Percentiles rank a stretch among this genome's conserved stretches.
phyloP scores from a whole-genome alignment of 2,329 filamentous ascomycete species.

The Penicillium sp. region DNA sequence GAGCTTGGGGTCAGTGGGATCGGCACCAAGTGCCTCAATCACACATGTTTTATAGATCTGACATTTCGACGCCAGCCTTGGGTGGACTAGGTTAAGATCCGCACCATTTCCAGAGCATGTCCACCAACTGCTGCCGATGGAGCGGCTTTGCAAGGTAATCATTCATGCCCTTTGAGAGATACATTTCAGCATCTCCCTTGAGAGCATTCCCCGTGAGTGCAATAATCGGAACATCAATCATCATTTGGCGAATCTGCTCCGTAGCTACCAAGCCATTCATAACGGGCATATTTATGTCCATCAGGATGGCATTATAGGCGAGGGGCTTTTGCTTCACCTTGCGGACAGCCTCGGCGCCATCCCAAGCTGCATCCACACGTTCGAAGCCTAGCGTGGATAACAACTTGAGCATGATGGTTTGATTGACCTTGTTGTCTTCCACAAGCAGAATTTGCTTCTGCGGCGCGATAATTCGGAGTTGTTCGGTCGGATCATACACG shows the following conservation, averaged over 20 bases:
- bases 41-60: not conserved
- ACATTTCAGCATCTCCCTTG: slow-evolving; percentile 56
- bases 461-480: slow-evolving; percentile 40
- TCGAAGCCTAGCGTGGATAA: slow-evolving; percentile 43
- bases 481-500: slow-evolving; percentile 20
- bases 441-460: slow-evolving; percentile 44
- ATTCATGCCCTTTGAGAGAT: slow-evolving; percentile 56
- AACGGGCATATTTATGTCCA: slow-evolving; percentile 52
- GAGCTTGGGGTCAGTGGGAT: not conserved
- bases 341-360: slow-evolving; percentile 47
- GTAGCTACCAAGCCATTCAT: slow-evolving; percentile 50
- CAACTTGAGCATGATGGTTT: slow-evolving; percentile 43
- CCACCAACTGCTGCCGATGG: slow-evolving; percentile 49
- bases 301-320: slow-evolving; percentile 47
- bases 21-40: not conserved
- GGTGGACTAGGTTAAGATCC: slow-evolving; percentile 19
- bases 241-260: slow-evolving; percentile 41
- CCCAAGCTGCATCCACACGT: slow-evolving; percentile 43
- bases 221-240: slow-evolving; percentile 50
- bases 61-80: not conserved
- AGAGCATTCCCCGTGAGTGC: slow-evolving; percentile 59
- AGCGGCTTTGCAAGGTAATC: slow-evolving; percentile 59
- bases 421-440: slow-evolving; percentile 47
- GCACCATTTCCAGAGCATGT: slow-evolving; percentile 44
- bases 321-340: slow-evolving; percentile 44